Conservation (phyloP, 306 rosid species). For the Cucurbita argyrosperma region DNA sequence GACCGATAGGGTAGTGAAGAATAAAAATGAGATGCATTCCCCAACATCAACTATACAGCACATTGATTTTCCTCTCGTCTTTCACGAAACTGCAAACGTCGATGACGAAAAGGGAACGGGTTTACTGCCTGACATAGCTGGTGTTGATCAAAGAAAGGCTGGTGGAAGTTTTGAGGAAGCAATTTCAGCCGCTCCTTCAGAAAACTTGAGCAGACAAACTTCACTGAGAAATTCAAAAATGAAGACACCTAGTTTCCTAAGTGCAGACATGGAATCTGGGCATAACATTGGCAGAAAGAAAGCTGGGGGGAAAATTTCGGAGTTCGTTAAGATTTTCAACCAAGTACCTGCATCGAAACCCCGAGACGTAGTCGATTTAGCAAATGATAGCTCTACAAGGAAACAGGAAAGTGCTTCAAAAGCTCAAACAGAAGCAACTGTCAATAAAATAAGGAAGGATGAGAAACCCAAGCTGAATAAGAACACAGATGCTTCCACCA, state of each 20-base stretch:
- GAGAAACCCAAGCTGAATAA: slow-evolving; percentile 12
- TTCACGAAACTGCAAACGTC: slow-evolving; percentile 1
- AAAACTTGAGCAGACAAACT: slow-evolving; percentile 15
- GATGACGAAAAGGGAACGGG: slow-evolving; percentile 16
- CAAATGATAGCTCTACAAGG: slow-evolving; percentile 19
- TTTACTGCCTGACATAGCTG: slow-evolving; percentile 11
- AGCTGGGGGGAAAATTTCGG: slow-evolving; percentile 59
- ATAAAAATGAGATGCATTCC: slow-evolving; percentile 13
- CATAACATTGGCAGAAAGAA: slow-evolving; percentile 32
- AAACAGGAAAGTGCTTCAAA: slow-evolving; percentile 19
- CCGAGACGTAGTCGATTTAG: slow-evolving; percentile 19
- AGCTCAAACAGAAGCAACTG: slow-evolving; percentile 24
- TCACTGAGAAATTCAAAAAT: slow-evolving; percentile 16
- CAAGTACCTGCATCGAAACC: slow-evolving; percentile 38
- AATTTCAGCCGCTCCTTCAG: slow-evolving; percentile 12
- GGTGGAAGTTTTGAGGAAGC: too few relatives aligned
- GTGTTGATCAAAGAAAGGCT: slow-evolving; percentile 4
- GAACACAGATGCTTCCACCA: slow-evolving; percentile 8
- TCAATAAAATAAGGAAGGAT: slow-evolving; percentile 9
- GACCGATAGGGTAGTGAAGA: slow-evolving; percentile 15
- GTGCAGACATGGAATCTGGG: slow-evolving; percentile 20
- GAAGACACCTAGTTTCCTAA: slow-evolving; percentile 22
- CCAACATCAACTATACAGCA: slow-evolving; percentile 7
- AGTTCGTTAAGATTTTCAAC: slow-evolving; percentile 70
- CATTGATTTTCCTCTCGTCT: slow-evolving; percentile 8